These are phyloP conservation scores for Hydnomerulius pinastri DNA, from an alignment of 768 basidiomycete species.

Conservation along the genomic window DNA sequence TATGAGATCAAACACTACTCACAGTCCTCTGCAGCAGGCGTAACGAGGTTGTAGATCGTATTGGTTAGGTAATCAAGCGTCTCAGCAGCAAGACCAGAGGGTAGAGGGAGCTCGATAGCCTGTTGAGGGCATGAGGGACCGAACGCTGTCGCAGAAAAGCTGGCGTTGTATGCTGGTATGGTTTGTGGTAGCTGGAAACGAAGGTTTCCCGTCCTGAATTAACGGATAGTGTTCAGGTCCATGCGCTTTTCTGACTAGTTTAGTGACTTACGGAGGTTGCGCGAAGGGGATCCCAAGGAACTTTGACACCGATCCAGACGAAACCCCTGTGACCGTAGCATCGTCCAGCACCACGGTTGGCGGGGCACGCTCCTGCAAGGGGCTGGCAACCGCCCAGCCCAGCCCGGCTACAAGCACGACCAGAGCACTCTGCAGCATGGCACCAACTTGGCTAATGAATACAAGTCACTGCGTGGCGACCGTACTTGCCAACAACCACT, in stretches of 20 bases:
- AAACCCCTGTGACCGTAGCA: slow-evolving; percentile 29
- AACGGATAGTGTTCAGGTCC: background rate
- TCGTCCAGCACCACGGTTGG: slow-evolving; percentile 30
- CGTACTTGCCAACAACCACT: no score
- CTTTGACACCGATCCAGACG: slow-evolving; percentile 21
- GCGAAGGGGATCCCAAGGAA: slow-evolving; percentile 47
- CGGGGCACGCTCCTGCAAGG: background rate
- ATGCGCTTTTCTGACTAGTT: background rate
- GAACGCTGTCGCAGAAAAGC: slow-evolving; percentile 35
- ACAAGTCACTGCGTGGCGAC: no score
- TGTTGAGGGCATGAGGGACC: slow-evolving; percentile 45
- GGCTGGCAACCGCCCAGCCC: background rate
- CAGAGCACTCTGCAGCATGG: background rate
- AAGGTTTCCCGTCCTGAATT: slow-evolving; percentile 30
- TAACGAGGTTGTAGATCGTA: slow-evolving; percentile 28
- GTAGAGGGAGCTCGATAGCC: slow-evolving; percentile 4
- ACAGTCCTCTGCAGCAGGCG: slow-evolving; percentile 50
- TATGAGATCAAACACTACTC: slow-evolving; percentile 11
- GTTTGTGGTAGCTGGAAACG: slow-evolving; percentile 38
- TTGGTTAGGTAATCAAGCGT: slow-evolving; percentile 24
- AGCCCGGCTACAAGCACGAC: background rate
- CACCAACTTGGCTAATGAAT: background rate
- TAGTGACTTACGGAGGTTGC: slow-evolving; percentile 35
- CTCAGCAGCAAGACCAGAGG: slow-evolving; percentile 17
- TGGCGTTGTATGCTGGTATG: slow-evolving; percentile 31